Evolutionary conservation across 306 rosid genomes (phyloP), one percentile per base, ranked within the genome.

Genomic region (Astragalus membranaceus): DNA sequence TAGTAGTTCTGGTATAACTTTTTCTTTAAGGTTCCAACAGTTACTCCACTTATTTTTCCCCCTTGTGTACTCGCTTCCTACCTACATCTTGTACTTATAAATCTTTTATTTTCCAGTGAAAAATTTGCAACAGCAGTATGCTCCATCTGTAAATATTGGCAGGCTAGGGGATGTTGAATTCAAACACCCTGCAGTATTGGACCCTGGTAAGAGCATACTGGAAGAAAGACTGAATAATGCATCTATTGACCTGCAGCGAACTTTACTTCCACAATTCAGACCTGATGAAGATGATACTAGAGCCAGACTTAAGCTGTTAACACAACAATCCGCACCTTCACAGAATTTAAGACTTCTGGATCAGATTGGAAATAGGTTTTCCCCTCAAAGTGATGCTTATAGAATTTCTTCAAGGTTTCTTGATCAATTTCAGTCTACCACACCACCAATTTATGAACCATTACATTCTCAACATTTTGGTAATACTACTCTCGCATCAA

Each of bases 351-450:
- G 76, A 69, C 43, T 58, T 55, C 49, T 81, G 23, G 76, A 80
- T 70, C 57, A 69, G 15, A 49, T 44, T 49, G 83, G 78, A 37
- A 78, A 74, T 67, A 47, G 62, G 57, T 70, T 59, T 67, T 41
- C 74, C 14, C 72, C 81, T 42, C 80, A 69, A 69, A 77, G 53
- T 80, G 85, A 80, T 29, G 67, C 67, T 11, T 74, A 77, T 70
- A 77, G 73, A 68, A 55, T 75, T 67, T 52, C 82, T 33, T 77
- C 82, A 5, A 64, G 71, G 53, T 59, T 74, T 70, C 80, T 69
- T 11, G 83, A 80, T 70, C 83, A 80, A 60, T 74, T 80, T 50
- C 83, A 78, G 35, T 74, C 80, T 15, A 75, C 56, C 71, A 75
- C 67, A 71, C 75, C 80, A 58, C 54, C 85, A 49, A 54, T 75